Conservation (phyloP, 202 grass and related monocot species). For the Setaria italica region DNA sequence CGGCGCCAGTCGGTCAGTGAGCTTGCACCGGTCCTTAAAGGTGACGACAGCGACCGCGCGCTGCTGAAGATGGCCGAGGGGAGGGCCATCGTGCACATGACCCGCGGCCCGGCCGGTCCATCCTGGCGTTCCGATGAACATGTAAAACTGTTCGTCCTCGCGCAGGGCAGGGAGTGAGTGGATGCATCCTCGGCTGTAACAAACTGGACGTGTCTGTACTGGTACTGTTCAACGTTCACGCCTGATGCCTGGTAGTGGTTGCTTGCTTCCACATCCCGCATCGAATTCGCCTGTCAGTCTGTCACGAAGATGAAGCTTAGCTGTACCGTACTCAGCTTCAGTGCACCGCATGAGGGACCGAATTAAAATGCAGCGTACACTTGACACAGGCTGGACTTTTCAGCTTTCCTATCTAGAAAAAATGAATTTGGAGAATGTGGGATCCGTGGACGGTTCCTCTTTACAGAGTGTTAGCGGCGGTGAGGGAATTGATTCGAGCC, state of each 20-base stretch:
- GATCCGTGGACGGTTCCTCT: neutral
- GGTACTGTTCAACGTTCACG: neutral
- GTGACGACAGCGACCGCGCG: neutral
- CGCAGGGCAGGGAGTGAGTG: neutral
- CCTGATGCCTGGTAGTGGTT: neutral
- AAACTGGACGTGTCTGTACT: neutral
- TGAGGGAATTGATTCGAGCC: neutral
- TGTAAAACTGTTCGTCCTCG: neutral
- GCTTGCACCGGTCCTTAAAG: constrained; percentile 23
- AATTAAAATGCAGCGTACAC: neutral
- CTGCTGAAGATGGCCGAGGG: neutral
- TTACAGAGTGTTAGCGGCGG: constrained; percentile 15
- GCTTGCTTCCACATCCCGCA: neutral
- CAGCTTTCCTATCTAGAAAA: neutral
- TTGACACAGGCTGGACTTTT: neutral
- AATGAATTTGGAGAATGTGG: neutral
- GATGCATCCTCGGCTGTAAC: constrained; percentile 20
- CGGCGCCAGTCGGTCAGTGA: neutral
- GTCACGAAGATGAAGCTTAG: constrained; percentile 5
- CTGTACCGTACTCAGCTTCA: constrained; percentile 16
- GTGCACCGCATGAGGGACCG: constrained; percentile 30
- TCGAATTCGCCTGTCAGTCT: constrained; percentile 32
- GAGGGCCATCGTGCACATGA: neutral
- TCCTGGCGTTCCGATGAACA: neutral
- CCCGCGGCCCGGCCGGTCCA: neutral